These are phyloP conservation scores for Penicillium verrucosum DNA, from an alignment of 2,329 filamentous ascomycete species.

Conservation along the genomic window DNA sequence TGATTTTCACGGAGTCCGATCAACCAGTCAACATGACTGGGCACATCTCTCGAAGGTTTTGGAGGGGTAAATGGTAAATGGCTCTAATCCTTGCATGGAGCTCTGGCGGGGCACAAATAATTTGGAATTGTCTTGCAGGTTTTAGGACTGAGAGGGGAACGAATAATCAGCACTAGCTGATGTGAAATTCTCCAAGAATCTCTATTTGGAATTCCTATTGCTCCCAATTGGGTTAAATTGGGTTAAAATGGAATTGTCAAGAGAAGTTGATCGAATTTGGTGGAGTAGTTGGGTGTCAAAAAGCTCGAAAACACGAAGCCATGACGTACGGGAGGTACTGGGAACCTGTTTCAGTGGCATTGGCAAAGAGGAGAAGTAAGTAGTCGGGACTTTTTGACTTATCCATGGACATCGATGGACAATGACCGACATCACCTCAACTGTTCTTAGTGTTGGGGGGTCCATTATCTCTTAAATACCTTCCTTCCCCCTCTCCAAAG, in stretches of 20 bases:
- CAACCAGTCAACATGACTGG: conserved; percentile 63
- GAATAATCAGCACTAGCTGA: not conserved
- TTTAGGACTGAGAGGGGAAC: not conserved
- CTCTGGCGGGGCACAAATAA: conserved; percentile 18
- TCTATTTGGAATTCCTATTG: conserved; percentile 13
- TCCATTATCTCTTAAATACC: conserved; percentile 16
- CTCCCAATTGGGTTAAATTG: not conserved
- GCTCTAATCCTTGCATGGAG: not conserved
- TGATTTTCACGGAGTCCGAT: conserved; percentile 63
- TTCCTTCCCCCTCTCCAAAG: conserved; percentile 1
- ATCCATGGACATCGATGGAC: not conserved
- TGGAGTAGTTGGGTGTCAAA: not conserved
- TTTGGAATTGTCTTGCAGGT: conserved; percentile 15
- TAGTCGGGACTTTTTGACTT: not conserved
- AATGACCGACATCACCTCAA: not conserved
- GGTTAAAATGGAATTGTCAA: not conserved
- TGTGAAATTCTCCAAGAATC: not conserved
- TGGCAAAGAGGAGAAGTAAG: not conserved
- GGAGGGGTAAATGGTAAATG: not conserved
- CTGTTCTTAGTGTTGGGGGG: not conserved
- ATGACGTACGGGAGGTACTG: not conserved
- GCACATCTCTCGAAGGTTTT: conserved; percentile 38
- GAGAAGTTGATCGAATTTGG: not conserved
- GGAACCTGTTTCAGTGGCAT: not conserved
- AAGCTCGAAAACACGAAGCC: not conserved